Evolutionary conservation across 1,139 yeast species (phyloP).

Genomic region (Yamadazyma membranifaciens): DNA sequence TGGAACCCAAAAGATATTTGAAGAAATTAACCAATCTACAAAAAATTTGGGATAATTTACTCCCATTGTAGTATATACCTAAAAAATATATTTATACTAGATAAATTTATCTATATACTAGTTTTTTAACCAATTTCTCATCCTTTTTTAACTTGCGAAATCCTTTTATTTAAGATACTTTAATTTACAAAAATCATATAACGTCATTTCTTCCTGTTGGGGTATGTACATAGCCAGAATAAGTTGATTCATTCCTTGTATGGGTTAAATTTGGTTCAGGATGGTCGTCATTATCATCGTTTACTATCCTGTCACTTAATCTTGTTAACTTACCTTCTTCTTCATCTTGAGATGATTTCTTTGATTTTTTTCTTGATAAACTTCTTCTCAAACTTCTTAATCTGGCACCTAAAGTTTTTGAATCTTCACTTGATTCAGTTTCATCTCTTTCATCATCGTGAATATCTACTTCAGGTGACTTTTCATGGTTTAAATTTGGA

Average conservation of each 20-base stretch:
- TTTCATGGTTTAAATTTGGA: slow-evolving; percentile 23
- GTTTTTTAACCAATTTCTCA: too few species aligned
- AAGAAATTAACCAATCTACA: slow-evolving; percentile 18
- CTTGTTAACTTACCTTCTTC: slow-evolving; percentile 22
- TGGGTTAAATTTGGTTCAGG: slow-evolving; percentile 19
- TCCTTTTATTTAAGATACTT: too few species aligned
- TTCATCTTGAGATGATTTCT: slow-evolving; percentile 11
- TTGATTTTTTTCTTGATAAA: slow-evolving; percentile 23
- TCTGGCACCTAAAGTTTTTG: slow-evolving; percentile 20
- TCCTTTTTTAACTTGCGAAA: too few species aligned
- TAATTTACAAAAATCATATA: slow-evolving; percentile 15
- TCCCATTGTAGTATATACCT: too few species aligned
- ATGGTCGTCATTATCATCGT: slow-evolving; percentile 14
- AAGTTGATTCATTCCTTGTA: slow-evolving; percentile 27
- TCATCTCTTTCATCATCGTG: slow-evolving; percentile 9
- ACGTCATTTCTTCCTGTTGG: slow-evolving; percentile 34
- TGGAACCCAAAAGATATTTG: slow-evolving; percentile 8
- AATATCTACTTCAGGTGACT: slow-evolving; percentile 12
- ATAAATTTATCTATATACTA: neutral
- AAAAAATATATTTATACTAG: neutral
- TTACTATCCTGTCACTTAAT: slow-evolving; percentile 31
- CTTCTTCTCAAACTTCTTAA: slow-evolving; percentile 21
- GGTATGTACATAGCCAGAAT: slow-evolving; percentile 23
- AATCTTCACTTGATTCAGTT: slow-evolving; percentile 14
- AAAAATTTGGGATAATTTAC: slow-evolving; percentile 19